Conservation (phyloP, 192 early-diverging fungal species). For the Umbelopsis ramanniana region DNA sequence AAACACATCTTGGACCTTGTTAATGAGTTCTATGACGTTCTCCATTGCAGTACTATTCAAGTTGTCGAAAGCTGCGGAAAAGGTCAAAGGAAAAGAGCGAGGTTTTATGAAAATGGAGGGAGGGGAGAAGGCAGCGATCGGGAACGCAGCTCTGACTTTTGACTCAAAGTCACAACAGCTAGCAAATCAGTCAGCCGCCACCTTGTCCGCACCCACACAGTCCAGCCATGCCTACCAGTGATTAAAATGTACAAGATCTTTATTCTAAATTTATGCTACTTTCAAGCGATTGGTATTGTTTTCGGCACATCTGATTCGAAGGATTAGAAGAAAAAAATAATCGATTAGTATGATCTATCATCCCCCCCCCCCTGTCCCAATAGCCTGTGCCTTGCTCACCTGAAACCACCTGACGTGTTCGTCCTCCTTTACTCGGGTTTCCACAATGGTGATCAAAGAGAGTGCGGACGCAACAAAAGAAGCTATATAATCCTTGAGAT, state of each 20-base stretch:
- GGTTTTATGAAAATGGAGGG: background rate
- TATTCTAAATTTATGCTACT: conserved; percentile 1
- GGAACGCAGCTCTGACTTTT: background rate
- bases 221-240: background rate
- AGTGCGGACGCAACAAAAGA: conserved; percentile 16
- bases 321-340: background rate
- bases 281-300: conserved; percentile 10
- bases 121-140: background rate
- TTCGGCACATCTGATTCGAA: conserved; percentile 2
- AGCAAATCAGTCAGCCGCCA: too few relatives aligned
- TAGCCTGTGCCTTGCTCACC: background rate
- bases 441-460: conserved; percentile 18
- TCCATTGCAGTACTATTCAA: conserved; percentile 20
- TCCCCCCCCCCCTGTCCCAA: too few relatives aligned
- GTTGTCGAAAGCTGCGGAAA: background rate
- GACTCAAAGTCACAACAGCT: conserved; percentile 12
- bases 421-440: conserved; percentile 18
- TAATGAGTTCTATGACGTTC: conserved; percentile 81
- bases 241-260: background rate
- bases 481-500: conserved; percentile 23
- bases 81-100: background rate
- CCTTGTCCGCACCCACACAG: background rate
- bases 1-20: conserved; percentile 83
- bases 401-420: conserved; percentile 35
- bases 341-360: too few relatives aligned